Evolutionary conservation across 2,329 filamentous ascomycete species (phyloP), one percentile per base, ranked within the genome.

Genomic region (Fusarium verrucosum): DNA sequence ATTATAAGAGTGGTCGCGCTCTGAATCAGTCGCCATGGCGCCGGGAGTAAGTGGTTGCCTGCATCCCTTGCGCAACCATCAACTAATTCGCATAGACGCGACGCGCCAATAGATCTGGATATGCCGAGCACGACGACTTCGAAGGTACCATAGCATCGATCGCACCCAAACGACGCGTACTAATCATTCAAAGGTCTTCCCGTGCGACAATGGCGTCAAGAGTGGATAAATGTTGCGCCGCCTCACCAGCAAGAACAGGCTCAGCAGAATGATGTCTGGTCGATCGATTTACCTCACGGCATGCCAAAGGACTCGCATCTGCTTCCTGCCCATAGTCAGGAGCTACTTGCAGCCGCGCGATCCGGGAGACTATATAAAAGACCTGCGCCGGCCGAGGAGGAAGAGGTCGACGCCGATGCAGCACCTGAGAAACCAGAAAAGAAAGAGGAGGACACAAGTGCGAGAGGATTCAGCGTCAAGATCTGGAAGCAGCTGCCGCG

Each of bases 271-370:
- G 86, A 90, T 74, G 82, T 86, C 49, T 94, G 90, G 86, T 89
- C 88, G n/a, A 73, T 82, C 43, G 94, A 97, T 73, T 84, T 92
- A 17, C 89, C 92, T 4, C 82, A 86, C 64, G 87, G 86, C 40
- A 94, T 97, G 92, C 94, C 94, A 35, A 91, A 91, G 70, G 94
- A 97, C 74, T 91, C 87, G 26, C 85, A 90, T 56, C 82, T 96
- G 28, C 81, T 97, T 10, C 86, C 91, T 0, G 85, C 89, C 2
- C 90, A 93, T 74, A 94, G 90, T 50, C 91, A 95, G 72, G 91
- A 94, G 65, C 83, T 97, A 7, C 82, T 97, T 14, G 89, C 91
- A 54, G 90, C 91, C 33, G 92, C 92, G 43, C 87, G 94, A 58
- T 92, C 91, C 19, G 91, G 91, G 7, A 85, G 85, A 50, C 81